Percentiles rank a stretch among this genome's conserved stretches.
Conservation (phyloP, 345 rosid species). For the Anastatica hierochuntica region DNA sequence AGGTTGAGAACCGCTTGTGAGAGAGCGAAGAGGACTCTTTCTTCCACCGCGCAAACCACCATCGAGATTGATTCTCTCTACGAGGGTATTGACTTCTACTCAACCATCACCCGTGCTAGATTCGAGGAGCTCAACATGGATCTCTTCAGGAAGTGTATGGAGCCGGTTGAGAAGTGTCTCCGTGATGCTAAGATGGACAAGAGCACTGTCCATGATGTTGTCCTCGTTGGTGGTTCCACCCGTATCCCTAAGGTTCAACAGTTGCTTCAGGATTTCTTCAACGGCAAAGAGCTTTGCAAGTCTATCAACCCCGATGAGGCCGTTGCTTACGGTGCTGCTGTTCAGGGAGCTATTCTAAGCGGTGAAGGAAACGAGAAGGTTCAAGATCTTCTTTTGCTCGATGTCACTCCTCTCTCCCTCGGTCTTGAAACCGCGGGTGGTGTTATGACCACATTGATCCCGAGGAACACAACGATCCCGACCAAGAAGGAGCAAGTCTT, state of each 20-base stretch:
- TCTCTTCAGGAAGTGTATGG: slow-evolving; percentile 63
- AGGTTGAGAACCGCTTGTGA: too few relatives aligned
- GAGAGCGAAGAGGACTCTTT: too few relatives aligned
- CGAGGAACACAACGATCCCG: slow-evolving; percentile 67
- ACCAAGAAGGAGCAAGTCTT: too few relatives aligned
- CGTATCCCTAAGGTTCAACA: slow-evolving; percentile 77
- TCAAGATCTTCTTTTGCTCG: slow-evolving; percentile 67
- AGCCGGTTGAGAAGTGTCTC: slow-evolving; percentile 60
- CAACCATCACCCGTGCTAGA: slow-evolving; percentile 57
- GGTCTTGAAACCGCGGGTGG: slow-evolving; percentile 77
- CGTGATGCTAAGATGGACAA: slow-evolving; percentile 74
- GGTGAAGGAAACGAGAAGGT: slow-evolving; percentile 81
- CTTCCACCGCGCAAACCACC: too few relatives aligned
- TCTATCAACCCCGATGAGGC: slow-evolving; percentile 80
- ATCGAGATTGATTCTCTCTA: slow-evolving; percentile 61
- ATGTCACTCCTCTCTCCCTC: slow-evolving; percentile 65
- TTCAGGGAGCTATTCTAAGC: slow-evolving; percentile 74
- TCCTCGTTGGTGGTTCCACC: slow-evolving; percentile 71
- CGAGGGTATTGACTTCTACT: slow-evolving; percentile 65
- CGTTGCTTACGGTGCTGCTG: slow-evolving; percentile 83
- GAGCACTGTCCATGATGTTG: slow-evolving; percentile 58
- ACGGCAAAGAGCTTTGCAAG: slow-evolving; percentile 78
- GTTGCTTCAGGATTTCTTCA: slow-evolving; percentile 65
- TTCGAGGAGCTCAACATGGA: slow-evolving; percentile 74
- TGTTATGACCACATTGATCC: slow-evolving; percentile 73